These are phyloP conservation scores for Arabidopsis arenosa DNA, from an alignment of 345 rosid species.

Conservation along the genomic window DNA sequence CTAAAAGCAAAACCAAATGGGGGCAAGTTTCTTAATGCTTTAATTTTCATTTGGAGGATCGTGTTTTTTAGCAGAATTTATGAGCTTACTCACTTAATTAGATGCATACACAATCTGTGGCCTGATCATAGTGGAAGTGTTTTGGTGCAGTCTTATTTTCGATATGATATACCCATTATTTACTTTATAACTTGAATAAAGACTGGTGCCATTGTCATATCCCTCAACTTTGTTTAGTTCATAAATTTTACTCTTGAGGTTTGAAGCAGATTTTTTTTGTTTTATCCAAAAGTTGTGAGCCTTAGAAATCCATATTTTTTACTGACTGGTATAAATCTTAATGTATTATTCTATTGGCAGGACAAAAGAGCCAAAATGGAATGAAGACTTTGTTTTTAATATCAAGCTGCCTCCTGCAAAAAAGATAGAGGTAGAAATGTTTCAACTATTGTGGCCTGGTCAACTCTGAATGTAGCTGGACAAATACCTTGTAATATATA, in stretches of 20 bases:
- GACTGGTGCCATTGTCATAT: background rate
- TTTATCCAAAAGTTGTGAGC: constrained; percentile 14
- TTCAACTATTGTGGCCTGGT: constrained; percentile 3
- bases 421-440: constrained; percentile 67
- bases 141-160: background rate
- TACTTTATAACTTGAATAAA: background rate
- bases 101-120: background rate
- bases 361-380: constrained; percentile 86
- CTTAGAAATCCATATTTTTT: constrained; percentile 4
- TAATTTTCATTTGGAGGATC: background rate
- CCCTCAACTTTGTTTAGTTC: background rate
- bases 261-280: background rate
- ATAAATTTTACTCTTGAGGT: constrained; percentile 1
- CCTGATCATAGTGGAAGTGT: constrained; percentile 16
- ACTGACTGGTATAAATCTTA: constrained; percentile 1
- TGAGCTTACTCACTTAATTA: background rate
- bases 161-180: background rate
- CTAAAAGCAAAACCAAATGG: constrained; percentile 70
- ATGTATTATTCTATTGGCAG: constrained; percentile 48
- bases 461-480: constrained; percentile 1
- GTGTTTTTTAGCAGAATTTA: background rate
- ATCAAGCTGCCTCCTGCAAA: constrained; percentile 61
- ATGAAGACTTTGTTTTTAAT: constrained; percentile 73
- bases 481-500: constrained; percentile 13
- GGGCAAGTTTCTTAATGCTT: constrained; percentile 35